Evolutionary conservation across 176 grass and related monocot species (phyloP).

Genomic region (Canna indica): DNA sequence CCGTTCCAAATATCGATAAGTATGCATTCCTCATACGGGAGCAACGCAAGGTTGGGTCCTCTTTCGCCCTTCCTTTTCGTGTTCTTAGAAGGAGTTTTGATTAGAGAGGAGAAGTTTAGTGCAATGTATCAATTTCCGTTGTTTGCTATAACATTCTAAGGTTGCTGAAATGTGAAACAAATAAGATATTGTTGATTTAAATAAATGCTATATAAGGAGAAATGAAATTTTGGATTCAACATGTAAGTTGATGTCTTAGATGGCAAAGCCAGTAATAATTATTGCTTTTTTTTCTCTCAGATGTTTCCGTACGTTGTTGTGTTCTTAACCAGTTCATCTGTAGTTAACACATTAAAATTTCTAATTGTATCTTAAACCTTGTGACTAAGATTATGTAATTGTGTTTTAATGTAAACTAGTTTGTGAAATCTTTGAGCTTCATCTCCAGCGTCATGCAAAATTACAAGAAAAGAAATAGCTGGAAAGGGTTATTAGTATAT

Average conservation of each 20-base stretch:
- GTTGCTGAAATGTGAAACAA: not conserved
- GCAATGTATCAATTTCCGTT: not conserved
- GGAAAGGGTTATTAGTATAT: not conserved
- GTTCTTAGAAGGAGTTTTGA: not conserved
- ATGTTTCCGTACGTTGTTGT: not conserved
- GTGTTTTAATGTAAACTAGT: not conserved
- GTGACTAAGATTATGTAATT: not conserved
- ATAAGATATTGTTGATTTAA: not conserved
- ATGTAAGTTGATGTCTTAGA: not conserved
- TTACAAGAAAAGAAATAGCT: not conserved
- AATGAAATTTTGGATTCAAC: not conserved
- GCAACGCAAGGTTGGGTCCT: slow-evolving; percentile 57
- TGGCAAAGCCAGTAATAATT: not conserved
- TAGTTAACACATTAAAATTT: not conserved
- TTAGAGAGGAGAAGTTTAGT: not conserved
- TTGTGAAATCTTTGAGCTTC: not conserved
- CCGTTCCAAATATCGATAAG: slow-evolving; percentile 89
- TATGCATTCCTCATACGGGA: slow-evolving; percentile 69
- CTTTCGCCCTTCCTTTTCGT: not conserved
- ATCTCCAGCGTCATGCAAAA: not conserved
- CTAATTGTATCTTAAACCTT: not conserved
- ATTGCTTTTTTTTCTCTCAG: not conserved
- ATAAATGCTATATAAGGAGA: not conserved
- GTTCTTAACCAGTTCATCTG: not conserved
- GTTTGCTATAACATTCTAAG: not conserved